Evolutionary conservation across 768 basidiomycete genomes (phyloP).

Genomic region (Pholiota molesta): DNA sequence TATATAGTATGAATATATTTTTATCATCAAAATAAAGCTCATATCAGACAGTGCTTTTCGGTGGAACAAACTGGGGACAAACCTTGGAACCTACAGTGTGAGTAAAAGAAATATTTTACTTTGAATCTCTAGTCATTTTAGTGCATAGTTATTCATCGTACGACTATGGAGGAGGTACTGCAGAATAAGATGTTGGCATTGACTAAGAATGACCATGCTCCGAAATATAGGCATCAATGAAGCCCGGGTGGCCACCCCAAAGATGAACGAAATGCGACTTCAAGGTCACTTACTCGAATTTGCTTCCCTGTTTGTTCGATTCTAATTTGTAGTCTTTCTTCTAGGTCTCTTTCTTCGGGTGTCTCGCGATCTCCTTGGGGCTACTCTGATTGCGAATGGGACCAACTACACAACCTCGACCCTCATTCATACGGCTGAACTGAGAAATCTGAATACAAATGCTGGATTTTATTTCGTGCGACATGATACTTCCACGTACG

Average conservation of each 20-base stretch:
- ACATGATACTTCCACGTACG: slow-evolving; percentile 46
- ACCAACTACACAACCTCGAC: slow-evolving; percentile 50
- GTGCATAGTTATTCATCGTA: slow-evolving; percentile 49
- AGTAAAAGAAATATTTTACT: slow-evolving; percentile 5
- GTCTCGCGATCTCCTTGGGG: slow-evolving; percentile 48
- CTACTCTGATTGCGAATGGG: slow-evolving; percentile 50
- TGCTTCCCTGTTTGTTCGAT: not conserved
- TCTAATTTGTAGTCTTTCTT: not conserved
- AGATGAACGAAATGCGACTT: slow-evolving; percentile 58
- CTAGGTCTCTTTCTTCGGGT: slow-evolving; percentile 54
- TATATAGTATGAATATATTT: slow-evolving; percentile 45
- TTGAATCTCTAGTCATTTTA: not conserved
- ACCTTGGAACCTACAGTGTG: slow-evolving; percentile 57
- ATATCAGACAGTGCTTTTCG: slow-evolving; percentile 49
- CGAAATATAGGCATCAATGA: slow-evolving; percentile 48
- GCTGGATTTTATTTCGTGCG: slow-evolving; percentile 53
- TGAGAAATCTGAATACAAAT: slow-evolving; percentile 46
- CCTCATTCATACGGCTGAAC: slow-evolving; percentile 47
- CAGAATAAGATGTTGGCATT: not conserved
- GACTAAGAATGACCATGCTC: not conserved
- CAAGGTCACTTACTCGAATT: slow-evolving; percentile 36
- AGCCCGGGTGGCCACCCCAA: slow-evolving; percentile 47
- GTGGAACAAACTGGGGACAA: slow-evolving; percentile 68
- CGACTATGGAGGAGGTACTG: slow-evolving; percentile 53
- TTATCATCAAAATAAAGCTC: not conserved